Percentiles rank a stretch among this genome's conserved stretches.
These are phyloP conservation scores for Neonectria magnoliae DNA, from an alignment of 2,329 filamentous ascomycete genomes.

Conservation along the genomic window DNA sequence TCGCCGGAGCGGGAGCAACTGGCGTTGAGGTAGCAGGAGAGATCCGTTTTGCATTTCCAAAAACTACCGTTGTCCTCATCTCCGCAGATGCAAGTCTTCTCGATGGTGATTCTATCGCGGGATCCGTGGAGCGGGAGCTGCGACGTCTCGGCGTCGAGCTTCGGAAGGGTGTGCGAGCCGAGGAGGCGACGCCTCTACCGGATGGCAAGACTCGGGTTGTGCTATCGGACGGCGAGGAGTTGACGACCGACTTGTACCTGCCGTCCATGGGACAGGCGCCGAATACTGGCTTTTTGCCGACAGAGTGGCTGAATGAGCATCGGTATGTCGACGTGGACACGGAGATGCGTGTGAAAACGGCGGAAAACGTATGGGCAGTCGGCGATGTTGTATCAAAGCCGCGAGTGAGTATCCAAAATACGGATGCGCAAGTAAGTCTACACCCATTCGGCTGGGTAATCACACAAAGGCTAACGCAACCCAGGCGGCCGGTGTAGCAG, in stretches of 20 bases:
- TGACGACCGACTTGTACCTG: constrained; percentile 66
- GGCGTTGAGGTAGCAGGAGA: constrained; percentile 67
- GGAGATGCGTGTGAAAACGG: constrained; percentile 57
- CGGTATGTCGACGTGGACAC: constrained; percentile 62
- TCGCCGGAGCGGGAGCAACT: constrained; percentile 66
- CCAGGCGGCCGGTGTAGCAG: constrained; percentile 60
- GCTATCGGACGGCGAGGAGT: constrained; percentile 57
- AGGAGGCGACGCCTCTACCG: constrained; percentile 43
- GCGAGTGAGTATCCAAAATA: constrained; percentile 67
- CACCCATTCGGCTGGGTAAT: neutral
- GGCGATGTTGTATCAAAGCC: constrained; percentile 64
- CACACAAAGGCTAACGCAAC: neutral
- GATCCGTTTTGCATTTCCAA: constrained; percentile 61
- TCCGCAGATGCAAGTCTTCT: constrained; percentile 54
- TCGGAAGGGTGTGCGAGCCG: constrained; percentile 54
- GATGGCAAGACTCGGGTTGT: constrained; percentile 60
- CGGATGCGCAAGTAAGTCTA: constrained; percentile 61
- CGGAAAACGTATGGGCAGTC: constrained; percentile 61
- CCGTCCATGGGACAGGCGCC: constrained; percentile 65
- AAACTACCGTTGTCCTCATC: constrained; percentile 61
- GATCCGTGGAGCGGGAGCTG: constrained; percentile 59
- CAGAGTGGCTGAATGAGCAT: constrained; percentile 53
- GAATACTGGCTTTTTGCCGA: constrained; percentile 64
- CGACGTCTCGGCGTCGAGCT: constrained; percentile 63
- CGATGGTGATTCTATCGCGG: constrained; percentile 55